phyloP scores from a whole-genome alignment of 2,329 filamentous ascomycete genomes.

The Cucurbitaria berberidis region DNA sequence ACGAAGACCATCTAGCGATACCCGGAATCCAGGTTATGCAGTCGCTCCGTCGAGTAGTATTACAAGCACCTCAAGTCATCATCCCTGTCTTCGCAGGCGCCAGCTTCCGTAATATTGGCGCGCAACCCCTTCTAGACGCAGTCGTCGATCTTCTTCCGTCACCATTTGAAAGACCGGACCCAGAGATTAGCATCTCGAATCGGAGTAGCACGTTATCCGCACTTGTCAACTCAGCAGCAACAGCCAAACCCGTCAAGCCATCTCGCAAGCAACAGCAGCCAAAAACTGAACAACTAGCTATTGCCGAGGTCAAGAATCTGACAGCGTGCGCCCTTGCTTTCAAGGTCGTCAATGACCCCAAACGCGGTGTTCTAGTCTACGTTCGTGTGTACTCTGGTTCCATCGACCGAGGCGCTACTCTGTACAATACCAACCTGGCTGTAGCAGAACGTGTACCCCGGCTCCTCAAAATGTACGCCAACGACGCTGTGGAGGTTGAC shows the following conservation, averaged over 20 bases:
- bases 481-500: slow-evolving; percentile 82
- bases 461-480: slow-evolving; percentile 87
- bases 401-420: slow-evolving; percentile 72
- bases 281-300: slow-evolving; percentile 9
- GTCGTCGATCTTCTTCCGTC: slow-evolving; percentile 86
- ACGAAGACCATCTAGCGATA: slow-evolving; percentile 74
- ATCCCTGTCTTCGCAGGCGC: slow-evolving; percentile 90
- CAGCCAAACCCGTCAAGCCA: slow-evolving; percentile 16
- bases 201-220: slow-evolving; percentile 61
- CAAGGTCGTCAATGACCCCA: slow-evolving; percentile 90
- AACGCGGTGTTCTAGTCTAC: slow-evolving; percentile 86
- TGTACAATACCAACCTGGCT: slow-evolving; percentile 87
- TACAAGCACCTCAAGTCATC: slow-evolving; percentile 70
- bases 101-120: slow-evolving; percentile 91
- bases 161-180: slow-evolving; percentile 78
- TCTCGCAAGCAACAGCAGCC: slow-evolving; percentile 23
- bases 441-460: slow-evolving; percentile 80
- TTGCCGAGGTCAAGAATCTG: slow-evolving; percentile 64
- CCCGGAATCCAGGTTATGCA: slow-evolving; percentile 69
- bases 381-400: slow-evolving; percentile 89
- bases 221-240: slow-evolving; percentile 49
- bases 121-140: slow-evolving; percentile 88
- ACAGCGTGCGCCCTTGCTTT: slow-evolving; percentile 76
- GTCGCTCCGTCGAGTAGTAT: slow-evolving; percentile 75
- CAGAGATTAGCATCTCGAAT: slow-evolving; percentile 73